Conservation (phyloP, 2,329 filamentous ascomycete species). For the Exophiala spinifera region DNA sequence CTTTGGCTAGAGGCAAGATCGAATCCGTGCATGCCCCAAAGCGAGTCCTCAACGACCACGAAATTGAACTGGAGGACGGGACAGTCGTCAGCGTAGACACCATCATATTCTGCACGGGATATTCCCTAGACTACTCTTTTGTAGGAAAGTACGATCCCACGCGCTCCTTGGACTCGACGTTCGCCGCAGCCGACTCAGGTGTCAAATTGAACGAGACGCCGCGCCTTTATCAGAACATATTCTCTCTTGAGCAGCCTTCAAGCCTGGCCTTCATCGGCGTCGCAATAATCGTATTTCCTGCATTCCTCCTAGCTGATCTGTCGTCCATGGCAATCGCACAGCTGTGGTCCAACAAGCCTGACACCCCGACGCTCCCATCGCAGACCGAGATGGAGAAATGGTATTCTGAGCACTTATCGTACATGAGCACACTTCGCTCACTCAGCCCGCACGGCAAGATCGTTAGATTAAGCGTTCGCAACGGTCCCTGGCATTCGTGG, state of each 20-base stretch:
- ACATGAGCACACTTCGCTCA: constrained; percentile 19
- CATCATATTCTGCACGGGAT: constrained; percentile 39
- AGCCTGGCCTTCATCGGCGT: constrained; percentile 35
- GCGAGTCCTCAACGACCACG: constrained; percentile 27
- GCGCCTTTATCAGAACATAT: constrained; percentile 35
- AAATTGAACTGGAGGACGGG: constrained; percentile 34
- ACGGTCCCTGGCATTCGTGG: constrained; percentile 30
- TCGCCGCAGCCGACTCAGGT: not conserved
- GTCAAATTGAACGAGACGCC: constrained; percentile 10
- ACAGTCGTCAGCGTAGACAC: constrained; percentile 34
- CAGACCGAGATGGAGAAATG: constrained; percentile 30
- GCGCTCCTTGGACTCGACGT: not conserved
- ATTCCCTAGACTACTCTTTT: constrained; percentile 31
- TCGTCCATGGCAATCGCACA: constrained; percentile 34
- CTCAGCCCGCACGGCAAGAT: constrained; percentile 15
- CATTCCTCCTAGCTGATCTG: constrained; percentile 33
- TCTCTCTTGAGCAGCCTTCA: constrained; percentile 31
- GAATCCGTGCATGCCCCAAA: constrained; percentile 20
- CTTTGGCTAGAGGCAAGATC: constrained; percentile 31
- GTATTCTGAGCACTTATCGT: constrained; percentile 23
- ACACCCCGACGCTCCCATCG: constrained; percentile 25
- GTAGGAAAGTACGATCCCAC: constrained; percentile 32
- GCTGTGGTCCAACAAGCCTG: constrained; percentile 32
- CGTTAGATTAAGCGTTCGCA: not conserved
- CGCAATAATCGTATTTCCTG: constrained; percentile 25